These are phyloP conservation scores for Calonectria honghensis DNA, from an alignment of 2,329 filamentous ascomycete genomes.

Conservation along the genomic window DNA sequence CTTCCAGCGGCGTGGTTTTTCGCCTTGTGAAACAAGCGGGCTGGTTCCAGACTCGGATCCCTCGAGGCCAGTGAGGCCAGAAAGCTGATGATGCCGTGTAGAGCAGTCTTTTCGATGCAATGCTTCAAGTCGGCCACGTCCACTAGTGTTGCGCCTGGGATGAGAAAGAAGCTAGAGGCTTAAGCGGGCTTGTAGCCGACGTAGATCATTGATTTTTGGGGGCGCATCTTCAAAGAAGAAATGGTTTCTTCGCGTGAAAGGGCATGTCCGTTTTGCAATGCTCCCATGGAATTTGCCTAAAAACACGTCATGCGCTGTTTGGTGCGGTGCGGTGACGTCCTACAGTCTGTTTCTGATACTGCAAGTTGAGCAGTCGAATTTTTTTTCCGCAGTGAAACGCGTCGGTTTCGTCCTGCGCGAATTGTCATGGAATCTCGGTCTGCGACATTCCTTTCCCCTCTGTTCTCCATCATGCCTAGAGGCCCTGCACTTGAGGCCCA, in stretches of 20 bases:
- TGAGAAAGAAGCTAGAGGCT: neutral
- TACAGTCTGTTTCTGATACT: neutral
- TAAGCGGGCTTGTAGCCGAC: neutral
- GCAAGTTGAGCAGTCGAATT: too few relatives aligned
- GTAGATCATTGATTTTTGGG: neutral
- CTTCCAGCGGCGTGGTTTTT: too few relatives aligned
- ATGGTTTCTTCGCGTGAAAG: neutral
- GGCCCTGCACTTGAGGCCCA: neutral
- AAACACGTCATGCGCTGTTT: neutral
- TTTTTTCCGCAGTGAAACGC: neutral
- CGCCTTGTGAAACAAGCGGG: too few relatives aligned
- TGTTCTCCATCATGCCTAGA: neutral
- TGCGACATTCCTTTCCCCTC: neutral
- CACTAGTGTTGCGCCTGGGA: neutral
- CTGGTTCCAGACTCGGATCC: too few relatives aligned
- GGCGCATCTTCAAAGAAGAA: neutral
- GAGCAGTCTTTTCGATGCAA: neutral
- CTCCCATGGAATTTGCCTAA: neutral
- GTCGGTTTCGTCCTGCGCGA: neutral
- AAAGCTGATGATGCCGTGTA: too few relatives aligned
- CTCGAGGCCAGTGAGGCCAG: neutral
- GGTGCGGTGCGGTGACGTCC: neutral
- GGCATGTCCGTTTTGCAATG: neutral
- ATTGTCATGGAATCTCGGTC: neutral
- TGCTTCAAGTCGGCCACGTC: neutral